These are phyloP conservation scores for Penicillium cataractarum DNA, from an alignment of 495 filamentous ascomycete genomes.

Conservation along the genomic window DNA sequence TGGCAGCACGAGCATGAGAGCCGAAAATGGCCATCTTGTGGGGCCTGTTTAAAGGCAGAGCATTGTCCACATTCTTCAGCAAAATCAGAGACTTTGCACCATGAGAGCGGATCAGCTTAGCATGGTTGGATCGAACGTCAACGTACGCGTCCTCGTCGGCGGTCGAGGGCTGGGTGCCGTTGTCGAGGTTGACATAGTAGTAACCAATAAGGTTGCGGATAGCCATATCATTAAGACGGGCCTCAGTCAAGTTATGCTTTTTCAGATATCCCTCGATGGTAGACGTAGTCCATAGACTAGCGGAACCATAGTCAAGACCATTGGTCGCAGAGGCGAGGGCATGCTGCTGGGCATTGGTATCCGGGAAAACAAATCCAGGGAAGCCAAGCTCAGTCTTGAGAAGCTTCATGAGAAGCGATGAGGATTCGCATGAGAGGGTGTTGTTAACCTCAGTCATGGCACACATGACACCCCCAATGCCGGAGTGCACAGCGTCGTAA, in stretches of 20 bases:
- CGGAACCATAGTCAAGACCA: slow-evolving; percentile 26
- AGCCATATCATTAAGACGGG: slow-evolving; percentile 60
- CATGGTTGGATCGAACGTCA: slow-evolving; percentile 55
- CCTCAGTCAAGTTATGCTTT: slow-evolving; percentile 37
- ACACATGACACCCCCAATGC: background rate
- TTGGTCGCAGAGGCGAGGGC: slow-evolving; percentile 29
- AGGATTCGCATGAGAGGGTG: background rate
- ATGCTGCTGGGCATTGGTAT: slow-evolving; percentile 43
- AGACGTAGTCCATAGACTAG: slow-evolving; percentile 22
- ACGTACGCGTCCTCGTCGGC: slow-evolving; percentile 64
- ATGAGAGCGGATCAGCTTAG: slow-evolving; percentile 53
- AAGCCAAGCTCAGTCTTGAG: slow-evolving; percentile 54
- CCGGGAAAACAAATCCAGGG: slow-evolving; percentile 54
- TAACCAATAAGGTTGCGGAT: slow-evolving; percentile 53
- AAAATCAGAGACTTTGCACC: slow-evolving; percentile 59
- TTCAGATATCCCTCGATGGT: slow-evolving; percentile 33
- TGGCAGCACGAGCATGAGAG: too few species aligned
- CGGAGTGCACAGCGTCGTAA: background rate
- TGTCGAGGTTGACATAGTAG: slow-evolving; percentile 56
- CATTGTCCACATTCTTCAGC: slow-evolving; percentile 59
- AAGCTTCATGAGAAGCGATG: background rate
- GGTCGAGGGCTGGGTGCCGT: slow-evolving; percentile 64
- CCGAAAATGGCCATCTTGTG: too few species aligned
- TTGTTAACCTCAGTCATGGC: background rate
- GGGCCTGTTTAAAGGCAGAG: slow-evolving; percentile 51